Base-by-base conservation (phyloP, 495 filamentous ascomycete species). In the Penicillium riverlandense region DNA sequence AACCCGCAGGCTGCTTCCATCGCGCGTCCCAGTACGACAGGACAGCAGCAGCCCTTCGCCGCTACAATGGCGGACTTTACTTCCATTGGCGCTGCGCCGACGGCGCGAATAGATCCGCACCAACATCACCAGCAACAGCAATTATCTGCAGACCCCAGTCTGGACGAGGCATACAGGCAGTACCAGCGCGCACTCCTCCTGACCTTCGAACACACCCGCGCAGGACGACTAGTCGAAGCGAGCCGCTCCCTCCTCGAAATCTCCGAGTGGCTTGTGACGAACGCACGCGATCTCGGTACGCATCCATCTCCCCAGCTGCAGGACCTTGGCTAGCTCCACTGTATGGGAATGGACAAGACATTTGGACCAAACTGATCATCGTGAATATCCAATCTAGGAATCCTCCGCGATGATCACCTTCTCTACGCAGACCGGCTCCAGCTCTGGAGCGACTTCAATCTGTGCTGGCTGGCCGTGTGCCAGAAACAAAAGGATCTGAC, bases 371-470 rank as follows among this genome's bases (percentile, higher is more conserved):
- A 22, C 22, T 22, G 22, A 22, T 22, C 22, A 6, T 22, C 22
- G 6, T 22, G 22, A 22, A 22, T 22, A 3, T 22, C 2, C 22
- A 22, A 22, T 22, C 4, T 22, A 87, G 83, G 82, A 53, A 74
- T 87, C 56, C 69, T 81, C 41, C 78, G 77, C 43, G 92, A 98
- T 67, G 83, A 96, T 51, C 77, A 84, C 45, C 64, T 71, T 37
- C 67, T 86, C 29, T 78, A 90, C 52, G 60, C 68, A 29, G 80
- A 89, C 44, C 78, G 87, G 38, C 74, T 94, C 49, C 78, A 82
- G 58, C 71, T 97, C 29, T 98, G 92, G 92, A 83, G 83, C 53
- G 85, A 96, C 52, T 96, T 97, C 71, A 97, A 98, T 60, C 77
- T 84, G 40, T 92, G 88, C 51, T 98, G 92, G 92, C 79, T 97